phyloP scores from a whole-genome alignment of 2,329 filamentous ascomycete species.

The Spiromastix sp. region DNA sequence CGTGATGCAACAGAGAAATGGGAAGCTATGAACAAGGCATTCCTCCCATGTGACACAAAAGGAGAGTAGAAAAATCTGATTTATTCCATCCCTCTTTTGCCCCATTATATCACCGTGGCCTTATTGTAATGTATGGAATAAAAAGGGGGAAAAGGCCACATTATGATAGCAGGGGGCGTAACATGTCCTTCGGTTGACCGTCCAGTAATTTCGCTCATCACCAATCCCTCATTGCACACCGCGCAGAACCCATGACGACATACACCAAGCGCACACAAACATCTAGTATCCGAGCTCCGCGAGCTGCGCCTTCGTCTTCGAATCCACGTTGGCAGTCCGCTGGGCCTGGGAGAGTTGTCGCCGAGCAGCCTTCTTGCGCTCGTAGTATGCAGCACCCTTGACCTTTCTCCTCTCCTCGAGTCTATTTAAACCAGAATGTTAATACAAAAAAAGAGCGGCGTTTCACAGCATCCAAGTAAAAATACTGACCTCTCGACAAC shows the following conservation, averaged over 20 bases:
- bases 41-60: conserved; percentile 29
- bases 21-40: conserved; percentile 30
- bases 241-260: conserved; percentile 29
- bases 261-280: conserved; percentile 28
- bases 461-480: conserved; percentile 3
- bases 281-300: conserved; percentile 82
- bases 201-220: conserved; percentile 28
- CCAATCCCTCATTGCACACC: conserved; percentile 27
- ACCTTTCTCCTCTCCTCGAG: conserved; percentile 99
- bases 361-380: conserved; percentile 95
- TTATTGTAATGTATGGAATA: conserved; percentile 12
- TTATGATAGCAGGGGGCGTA: too few species aligned
- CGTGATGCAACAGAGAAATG: conserved; percentile 26
- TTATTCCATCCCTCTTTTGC: conserved; percentile 10
- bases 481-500: conserved; percentile 84
- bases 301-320: conserved; percentile 80
- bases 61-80: conserved; percentile 16
- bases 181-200: conserved; percentile 30
- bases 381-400: conserved; percentile 98
- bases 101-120: conserved; percentile 10
- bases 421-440: conserved; percentile 42
- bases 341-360: conserved; percentile 86
- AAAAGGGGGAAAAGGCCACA: too few species aligned
- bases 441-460: conserved; percentile 1
- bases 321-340: conserved; percentile 80